Conservation (phyloP, 2,329 filamentous ascomycete genomes). For the Penicillium sp. region DNA sequence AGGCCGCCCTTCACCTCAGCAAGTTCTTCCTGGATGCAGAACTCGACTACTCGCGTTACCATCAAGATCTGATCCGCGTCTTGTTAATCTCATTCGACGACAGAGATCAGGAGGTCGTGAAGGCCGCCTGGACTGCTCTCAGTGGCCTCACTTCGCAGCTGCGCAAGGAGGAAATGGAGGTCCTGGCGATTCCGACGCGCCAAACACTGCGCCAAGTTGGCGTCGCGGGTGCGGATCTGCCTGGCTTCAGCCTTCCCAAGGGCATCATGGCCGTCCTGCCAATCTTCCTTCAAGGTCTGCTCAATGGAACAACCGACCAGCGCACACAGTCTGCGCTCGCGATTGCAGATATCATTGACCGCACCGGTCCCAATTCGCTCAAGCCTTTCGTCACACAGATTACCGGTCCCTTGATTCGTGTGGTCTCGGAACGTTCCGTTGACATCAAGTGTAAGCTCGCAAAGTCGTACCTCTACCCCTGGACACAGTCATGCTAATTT, state of each 20-base stretch:
- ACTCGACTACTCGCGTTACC: constrained; percentile 90
- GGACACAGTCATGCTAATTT: not conserved
- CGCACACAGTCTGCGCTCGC: constrained; percentile 85
- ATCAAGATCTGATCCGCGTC: constrained; percentile 87
- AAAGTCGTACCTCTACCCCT: too few relatives aligned
- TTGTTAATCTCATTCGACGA: constrained; percentile 92
- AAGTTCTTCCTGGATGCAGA: constrained; percentile 77
- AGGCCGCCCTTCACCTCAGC: constrained; percentile 71
- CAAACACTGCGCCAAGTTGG: constrained; percentile 84
- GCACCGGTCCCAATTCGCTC: constrained; percentile 77
- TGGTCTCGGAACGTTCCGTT: constrained; percentile 90
- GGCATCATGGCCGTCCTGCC: constrained; percentile 94
- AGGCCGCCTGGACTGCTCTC: constrained; percentile 81
- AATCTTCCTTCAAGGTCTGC: constrained; percentile 94
- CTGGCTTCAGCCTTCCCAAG: constrained; percentile 87
- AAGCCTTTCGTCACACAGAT: constrained; percentile 97
- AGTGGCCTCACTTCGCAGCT: constrained; percentile 81
- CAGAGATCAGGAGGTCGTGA: constrained; percentile 73
- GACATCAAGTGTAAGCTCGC: constrained; percentile 66
- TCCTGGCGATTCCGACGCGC: constrained; percentile 76
- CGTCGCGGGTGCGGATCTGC: constrained; percentile 73
- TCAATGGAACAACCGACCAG: constrained; percentile 93
- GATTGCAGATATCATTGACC: constrained; percentile 92
- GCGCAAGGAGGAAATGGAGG: constrained; percentile 97
- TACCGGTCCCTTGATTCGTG: constrained; percentile 93